Base-by-base conservation (phyloP, 2,329 filamentous ascomycete species). In the Blastomyces parvus region DNA sequence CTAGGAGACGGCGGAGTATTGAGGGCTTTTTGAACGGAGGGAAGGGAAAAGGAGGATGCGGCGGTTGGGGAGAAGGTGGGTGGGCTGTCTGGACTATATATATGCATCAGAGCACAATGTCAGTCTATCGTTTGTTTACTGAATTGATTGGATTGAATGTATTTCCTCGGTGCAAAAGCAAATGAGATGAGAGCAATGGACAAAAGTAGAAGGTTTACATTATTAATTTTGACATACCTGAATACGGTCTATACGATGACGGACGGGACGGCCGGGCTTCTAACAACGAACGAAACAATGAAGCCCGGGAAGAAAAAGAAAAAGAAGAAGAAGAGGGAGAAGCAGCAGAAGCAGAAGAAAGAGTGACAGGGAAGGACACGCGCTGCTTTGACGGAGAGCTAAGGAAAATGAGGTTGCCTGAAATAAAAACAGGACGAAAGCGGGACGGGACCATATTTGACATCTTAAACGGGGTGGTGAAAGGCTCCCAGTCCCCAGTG, bases 1-100 rank as follows among this genome's bases (percentile, higher is more conserved):
- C 75, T 25, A 74, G 60, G 61, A 73, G 65, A 59, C 74, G 74
- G 52, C 73, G 70, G 50, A 77, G 55, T 27, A 72, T 73, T 74
- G 40, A 66, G 68, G 56, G 25, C 14, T 22, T 56, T 38, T 36
- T 56, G 53, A 56, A 56, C 14, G 53, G 30, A 56, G 30, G 53
- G 8, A 8, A n/a, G 3, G 53, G 30, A 38, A 38, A 38, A 38
- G 30, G 53, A n/a, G 53, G 25, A 30, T 19, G 48, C n/a, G 11
- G 11, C 9, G 53, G 30, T 2, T 33, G 30, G 8, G 53, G 22
- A 60, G 48, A 33, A 22, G 27, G 36, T 25, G 60, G 42, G 52
- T 25, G 6, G 33, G 57, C 14, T 36, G 52, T 60, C 44, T 63
- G 63, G 52, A 17, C 63, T 64, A 61, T 61, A 46, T 52, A 30